phyloP scores from a whole-genome alignment of 2,329 filamentous ascomycete genomes.

The Aspergillus quadricinctus region DNA sequence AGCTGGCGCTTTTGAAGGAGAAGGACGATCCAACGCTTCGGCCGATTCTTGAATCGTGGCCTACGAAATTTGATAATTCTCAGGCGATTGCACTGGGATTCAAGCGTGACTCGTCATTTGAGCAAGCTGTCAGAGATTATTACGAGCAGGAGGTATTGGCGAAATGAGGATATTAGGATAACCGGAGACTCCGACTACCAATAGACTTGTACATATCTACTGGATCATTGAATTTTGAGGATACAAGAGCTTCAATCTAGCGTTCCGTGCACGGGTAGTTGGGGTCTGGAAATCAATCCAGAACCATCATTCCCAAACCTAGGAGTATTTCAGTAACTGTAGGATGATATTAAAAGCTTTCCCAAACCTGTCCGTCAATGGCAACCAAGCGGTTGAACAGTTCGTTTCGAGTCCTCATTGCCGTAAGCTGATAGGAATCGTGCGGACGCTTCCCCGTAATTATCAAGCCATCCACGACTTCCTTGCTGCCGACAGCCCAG shows the following conservation, averaged over 20 bases:
- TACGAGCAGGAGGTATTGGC: slow-evolving; percentile 42
- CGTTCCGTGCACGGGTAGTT: not conserved
- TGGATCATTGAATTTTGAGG: not conserved
- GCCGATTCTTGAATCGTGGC: slow-evolving; percentile 55
- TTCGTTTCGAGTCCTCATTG: slow-evolving; percentile 67
- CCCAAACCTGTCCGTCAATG: slow-evolving; percentile 80
- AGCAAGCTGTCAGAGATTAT: slow-evolving; percentile 55
- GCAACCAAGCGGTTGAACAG: slow-evolving; percentile 74
- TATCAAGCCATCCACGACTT: slow-evolving; percentile 71
- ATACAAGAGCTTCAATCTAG: not conserved
- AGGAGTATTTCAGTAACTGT: slow-evolving; percentile 16
- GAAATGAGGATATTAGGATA: slow-evolving; percentile 4
- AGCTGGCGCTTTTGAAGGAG: slow-evolving; percentile 49
- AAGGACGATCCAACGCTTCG: slow-evolving; percentile 48
- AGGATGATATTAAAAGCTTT: slow-evolving; percentile 54
- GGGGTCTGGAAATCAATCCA: not conserved
- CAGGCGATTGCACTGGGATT: slow-evolving; percentile 51
- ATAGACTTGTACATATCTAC: not conserved
- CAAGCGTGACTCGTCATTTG: slow-evolving; percentile 49
- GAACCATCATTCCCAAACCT: slow-evolving; percentile 20
- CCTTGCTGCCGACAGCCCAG: slow-evolving; percentile 65
- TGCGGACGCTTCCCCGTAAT: slow-evolving; percentile 54
- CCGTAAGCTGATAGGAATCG: slow-evolving; percentile 59
- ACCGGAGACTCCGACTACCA: not conserved
- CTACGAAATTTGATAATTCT: slow-evolving; percentile 51